A percentile compares a stretch with the other conserved stretches of the same genome.
These are phyloP conservation scores for Scalesia atractyloides DNA, from an alignment of 129 eudicot species.

Conservation along the genomic window DNA sequence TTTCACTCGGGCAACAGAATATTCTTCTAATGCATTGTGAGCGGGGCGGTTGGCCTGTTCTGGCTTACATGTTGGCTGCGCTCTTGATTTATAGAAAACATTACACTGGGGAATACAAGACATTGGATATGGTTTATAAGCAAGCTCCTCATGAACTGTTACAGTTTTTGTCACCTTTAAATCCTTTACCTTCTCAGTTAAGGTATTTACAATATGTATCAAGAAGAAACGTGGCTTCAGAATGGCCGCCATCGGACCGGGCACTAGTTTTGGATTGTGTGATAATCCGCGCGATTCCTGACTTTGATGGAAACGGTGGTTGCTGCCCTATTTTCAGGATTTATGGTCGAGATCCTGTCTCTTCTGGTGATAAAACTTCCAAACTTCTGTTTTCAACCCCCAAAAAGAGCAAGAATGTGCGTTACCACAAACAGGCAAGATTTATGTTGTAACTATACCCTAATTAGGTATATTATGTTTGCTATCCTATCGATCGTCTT, in stretches of 20 bases:
- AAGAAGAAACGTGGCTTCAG: slow-evolving; percentile 65
- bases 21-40: slow-evolving; percentile 88
- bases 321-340: slow-evolving; percentile 78
- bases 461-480: slow-evolving; percentile 5
- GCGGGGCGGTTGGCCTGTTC: slow-evolving; percentile 85
- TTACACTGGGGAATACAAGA: slow-evolving; percentile 66
- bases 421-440: slow-evolving; percentile 74
- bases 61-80: slow-evolving; percentile 87
- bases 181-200: slow-evolving; percentile 79
- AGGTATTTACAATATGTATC: slow-evolving; percentile 80
- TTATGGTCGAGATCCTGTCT: slow-evolving; percentile 72
- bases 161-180: slow-evolving; percentile 59
- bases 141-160: slow-evolving; percentile 83
- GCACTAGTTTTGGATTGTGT: slow-evolving; percentile 72
- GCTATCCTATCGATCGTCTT: background rate
- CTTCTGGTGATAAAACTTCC: slow-evolving; percentile 56
- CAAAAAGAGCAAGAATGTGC: slow-evolving; percentile 61
- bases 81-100: slow-evolving; percentile 63
- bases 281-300: slow-evolving; percentile 71
- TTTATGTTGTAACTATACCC: background rate
- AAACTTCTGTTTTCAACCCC: slow-evolving; percentile 72
- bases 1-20: slow-evolving; percentile 73
- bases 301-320: slow-evolving; percentile 71
- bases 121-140: slow-evolving; percentile 76
- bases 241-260: slow-evolving; percentile 81